A percentile compares a stretch with the other conserved stretches of the same genome.
These are phyloP conservation scores for Claviceps arundinis DNA, from an alignment of 2,329 filamentous ascomycete genomes.

Conservation along the genomic window DNA sequence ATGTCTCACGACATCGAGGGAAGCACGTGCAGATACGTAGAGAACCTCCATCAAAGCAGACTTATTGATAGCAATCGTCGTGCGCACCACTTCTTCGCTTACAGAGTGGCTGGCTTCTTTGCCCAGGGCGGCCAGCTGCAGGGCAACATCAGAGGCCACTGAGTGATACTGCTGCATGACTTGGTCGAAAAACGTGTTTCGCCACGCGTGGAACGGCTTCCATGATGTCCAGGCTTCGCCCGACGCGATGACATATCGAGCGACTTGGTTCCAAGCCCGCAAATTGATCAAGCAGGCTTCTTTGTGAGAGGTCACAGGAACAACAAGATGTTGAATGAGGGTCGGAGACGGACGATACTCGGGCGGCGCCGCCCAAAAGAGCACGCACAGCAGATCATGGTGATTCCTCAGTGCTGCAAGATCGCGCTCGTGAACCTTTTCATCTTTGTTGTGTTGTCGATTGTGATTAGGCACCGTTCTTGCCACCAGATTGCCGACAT, in stretches of 20 bases:
- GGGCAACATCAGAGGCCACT: constrained; percentile 40
- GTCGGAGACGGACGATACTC: constrained; percentile 38
- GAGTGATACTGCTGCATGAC: constrained; percentile 44
- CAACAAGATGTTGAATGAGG: constrained; percentile 46
- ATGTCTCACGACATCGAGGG: constrained; percentile 36
- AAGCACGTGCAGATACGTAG: constrained; percentile 32
- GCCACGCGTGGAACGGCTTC: constrained; percentile 32
- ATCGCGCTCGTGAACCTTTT: constrained; percentile 44
- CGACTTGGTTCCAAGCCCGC: constrained; percentile 48
- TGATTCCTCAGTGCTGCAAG: constrained; percentile 54
- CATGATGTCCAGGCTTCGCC: constrained; percentile 35
- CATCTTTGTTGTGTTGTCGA: constrained; percentile 50
- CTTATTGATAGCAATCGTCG: constrained; percentile 39
- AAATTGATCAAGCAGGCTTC: constrained; percentile 53
- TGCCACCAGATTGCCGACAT: constrained; percentile 47
- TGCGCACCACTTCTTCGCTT: constrained; percentile 30
- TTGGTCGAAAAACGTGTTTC: constrained; percentile 42
- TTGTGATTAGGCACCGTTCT: constrained; percentile 53
- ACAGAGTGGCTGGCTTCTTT: constrained; percentile 30
- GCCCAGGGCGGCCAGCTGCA: constrained; percentile 38
- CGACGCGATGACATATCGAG: constrained; percentile 41
- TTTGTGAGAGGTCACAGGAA: constrained; percentile 48
- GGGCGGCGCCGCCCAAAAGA: constrained; percentile 50
- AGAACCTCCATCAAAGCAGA: constrained; percentile 40
- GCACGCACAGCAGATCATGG: constrained; percentile 52